Percentiles rank a stretch among this genome's conserved stretches.
phyloP scores from a whole-genome alignment of 768 basidiomycete genomes.

The Suillus clintonianus region DNA sequence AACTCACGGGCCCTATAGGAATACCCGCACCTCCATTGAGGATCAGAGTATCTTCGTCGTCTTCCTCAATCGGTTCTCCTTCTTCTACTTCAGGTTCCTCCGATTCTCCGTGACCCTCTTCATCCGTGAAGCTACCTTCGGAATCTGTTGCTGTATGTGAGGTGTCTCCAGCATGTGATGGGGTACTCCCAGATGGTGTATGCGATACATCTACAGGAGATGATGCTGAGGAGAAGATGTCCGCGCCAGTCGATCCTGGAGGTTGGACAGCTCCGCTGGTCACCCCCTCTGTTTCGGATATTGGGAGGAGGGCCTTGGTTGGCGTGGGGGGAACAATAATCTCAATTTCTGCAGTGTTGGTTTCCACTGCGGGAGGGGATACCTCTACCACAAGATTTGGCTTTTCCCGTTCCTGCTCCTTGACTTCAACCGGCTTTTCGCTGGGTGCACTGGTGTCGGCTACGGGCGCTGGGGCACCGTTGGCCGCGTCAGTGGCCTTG shows the following conservation, averaged over 20 bases:
- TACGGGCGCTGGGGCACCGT: conserved; percentile 20
- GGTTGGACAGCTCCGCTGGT: conserved; percentile 92
- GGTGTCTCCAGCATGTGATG: conserved; percentile 29
- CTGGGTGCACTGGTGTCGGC: conserved; percentile 19
- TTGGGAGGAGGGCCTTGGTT: conserved; percentile 46
- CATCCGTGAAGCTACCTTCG: conserved; percentile 51
- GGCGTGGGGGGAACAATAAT: conserved; percentile 52
- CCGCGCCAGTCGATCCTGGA: conserved; percentile 74
- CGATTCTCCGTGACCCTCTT: conserved; percentile 67
- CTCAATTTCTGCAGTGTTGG: conserved; percentile 33
- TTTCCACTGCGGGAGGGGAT: conserved; percentile 17
- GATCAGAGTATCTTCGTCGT: conserved; percentile 90
- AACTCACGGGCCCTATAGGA: conserved; percentile 85
- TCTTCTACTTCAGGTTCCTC: conserved; percentile 68
- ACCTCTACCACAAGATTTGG: conserved; percentile 32
- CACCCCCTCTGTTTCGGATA: conserved; percentile 82
- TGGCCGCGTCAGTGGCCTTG: conserved; percentile 19
- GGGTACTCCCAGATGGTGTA: conserved; percentile 24
- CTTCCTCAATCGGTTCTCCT: conserved; percentile 65
- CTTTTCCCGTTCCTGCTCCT: conserved; percentile 41
- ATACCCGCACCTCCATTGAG: conserved; percentile 93
- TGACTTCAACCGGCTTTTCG: conserved; percentile 32
- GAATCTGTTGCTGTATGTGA: conserved; percentile 35
- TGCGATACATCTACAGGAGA: conserved; percentile 25
- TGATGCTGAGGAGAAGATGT: conserved; percentile 29